phyloP scores from a whole-genome alignment of 2,329 filamentous ascomycete species.

The Pestalotiopsis sp. region DNA sequence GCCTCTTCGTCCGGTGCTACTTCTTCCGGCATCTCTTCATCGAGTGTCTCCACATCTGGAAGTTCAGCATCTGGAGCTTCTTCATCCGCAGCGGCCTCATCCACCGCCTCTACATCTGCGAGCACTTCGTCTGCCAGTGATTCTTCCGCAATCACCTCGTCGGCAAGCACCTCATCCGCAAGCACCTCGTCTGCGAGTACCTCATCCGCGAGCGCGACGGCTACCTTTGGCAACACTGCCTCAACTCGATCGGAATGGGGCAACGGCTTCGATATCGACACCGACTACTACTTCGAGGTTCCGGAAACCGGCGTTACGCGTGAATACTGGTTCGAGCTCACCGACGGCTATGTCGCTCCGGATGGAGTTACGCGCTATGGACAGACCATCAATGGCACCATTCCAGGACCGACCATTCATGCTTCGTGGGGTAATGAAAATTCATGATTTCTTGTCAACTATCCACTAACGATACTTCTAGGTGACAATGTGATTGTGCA shows the following conservation, averaged over 20 bases:
- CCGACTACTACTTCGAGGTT: constrained; percentile 41
- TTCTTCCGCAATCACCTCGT: neutral
- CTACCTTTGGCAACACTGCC: constrained; percentile 3
- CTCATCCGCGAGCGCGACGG: neutral
- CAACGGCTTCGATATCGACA: constrained; percentile 43
- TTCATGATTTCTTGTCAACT: constrained; percentile 12
- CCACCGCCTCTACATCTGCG: neutral
- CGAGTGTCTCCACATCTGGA: neutral
- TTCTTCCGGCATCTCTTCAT: neutral
- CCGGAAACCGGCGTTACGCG: constrained; percentile 49
- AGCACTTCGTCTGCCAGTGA: neutral
- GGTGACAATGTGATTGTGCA: constrained; percentile 40
- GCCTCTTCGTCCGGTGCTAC: neutral
- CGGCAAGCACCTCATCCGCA: neutral
- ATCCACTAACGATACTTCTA: neutral
- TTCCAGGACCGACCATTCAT: constrained; percentile 59
- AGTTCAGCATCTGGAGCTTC: neutral
- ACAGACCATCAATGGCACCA: constrained; percentile 54
- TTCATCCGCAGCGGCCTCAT: neutral
- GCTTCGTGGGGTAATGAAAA: constrained; percentile 48
- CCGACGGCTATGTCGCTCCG: constrained; percentile 38
- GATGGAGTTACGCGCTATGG: constrained; percentile 44
- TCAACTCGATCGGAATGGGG: constrained; percentile 29
- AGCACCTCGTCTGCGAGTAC: neutral
- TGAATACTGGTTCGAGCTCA: constrained; percentile 48